Conservation (phyloP, 805 yeast genomes). For the Yamadazyma tumulicola region DNA sequence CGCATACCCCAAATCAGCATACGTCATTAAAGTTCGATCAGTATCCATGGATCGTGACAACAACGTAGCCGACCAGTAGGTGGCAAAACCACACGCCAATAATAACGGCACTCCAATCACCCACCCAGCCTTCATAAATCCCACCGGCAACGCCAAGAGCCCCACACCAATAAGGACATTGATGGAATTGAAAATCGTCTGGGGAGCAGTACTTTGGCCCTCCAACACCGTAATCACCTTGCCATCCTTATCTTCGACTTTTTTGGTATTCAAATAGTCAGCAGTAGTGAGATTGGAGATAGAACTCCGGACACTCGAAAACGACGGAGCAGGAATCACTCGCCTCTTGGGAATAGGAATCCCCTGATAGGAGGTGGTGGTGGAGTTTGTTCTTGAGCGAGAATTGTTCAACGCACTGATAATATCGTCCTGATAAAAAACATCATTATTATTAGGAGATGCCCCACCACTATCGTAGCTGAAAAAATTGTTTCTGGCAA, state of each 20-base stretch:
- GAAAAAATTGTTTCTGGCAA: constrained; percentile 18
- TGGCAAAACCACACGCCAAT: constrained; percentile 57
- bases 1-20: constrained; percentile 86
- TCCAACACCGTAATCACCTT: constrained; percentile 65
- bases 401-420: constrained; percentile 24
- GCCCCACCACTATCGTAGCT: constrained; percentile 10
- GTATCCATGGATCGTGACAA: constrained; percentile 75
- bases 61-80: constrained; percentile 74
- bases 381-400: constrained; percentile 22
- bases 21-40: constrained; percentile 76
- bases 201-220: constrained; percentile 79
- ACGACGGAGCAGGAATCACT: constrained; percentile 37
- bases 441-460: constrained; percentile 23
- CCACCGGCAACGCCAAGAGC: constrained; percentile 62
- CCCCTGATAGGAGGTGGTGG: constrained; percentile 7
- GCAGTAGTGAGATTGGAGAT: constrained; percentile 37
- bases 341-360: constrained; percentile 25
- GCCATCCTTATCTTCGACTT: constrained; percentile 70
- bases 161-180: constrained; percentile 70
- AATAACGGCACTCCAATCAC: constrained; percentile 60
- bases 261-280: constrained; percentile 53
- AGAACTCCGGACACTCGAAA: constrained; percentile 40
- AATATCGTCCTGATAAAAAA: constrained; percentile 39
- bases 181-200: constrained; percentile 73
- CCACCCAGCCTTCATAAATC: constrained; percentile 63